These are phyloP conservation scores for Aphanoascus verrucosus DNA, from an alignment of 2,329 filamentous ascomycete species.

Conservation along the genomic window DNA sequence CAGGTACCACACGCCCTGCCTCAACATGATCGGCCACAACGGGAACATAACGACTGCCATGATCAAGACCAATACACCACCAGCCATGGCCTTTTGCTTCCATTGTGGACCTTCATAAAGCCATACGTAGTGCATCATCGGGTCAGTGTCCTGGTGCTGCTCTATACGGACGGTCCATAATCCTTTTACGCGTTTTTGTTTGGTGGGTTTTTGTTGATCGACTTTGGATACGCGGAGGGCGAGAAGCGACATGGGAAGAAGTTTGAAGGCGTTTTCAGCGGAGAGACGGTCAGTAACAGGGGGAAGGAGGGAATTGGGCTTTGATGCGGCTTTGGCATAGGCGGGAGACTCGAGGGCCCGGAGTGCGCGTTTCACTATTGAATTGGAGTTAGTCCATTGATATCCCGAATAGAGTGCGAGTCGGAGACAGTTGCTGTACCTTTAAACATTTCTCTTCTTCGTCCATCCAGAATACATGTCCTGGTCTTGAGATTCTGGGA, in stretches of 20 bases:
- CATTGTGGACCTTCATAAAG: constrained; percentile 88
- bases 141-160: constrained; percentile 70
- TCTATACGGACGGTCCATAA: constrained; percentile 94
- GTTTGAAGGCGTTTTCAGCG: constrained; percentile 88
- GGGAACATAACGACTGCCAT: constrained; percentile 90
- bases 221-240: constrained; percentile 80
- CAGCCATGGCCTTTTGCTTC: constrained; percentile 86
- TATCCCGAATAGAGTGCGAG: not conserved
- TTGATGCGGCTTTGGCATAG: constrained; percentile 71
- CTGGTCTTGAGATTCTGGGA: constrained; percentile 76
- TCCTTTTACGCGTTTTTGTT: constrained; percentile 83
- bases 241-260: constrained; percentile 86
- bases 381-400: not conserved
- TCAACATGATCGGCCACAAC: constrained; percentile 82
- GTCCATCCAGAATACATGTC: constrained; percentile 87
- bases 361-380: constrained; percentile 82
- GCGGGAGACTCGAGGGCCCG: constrained; percentile 79
- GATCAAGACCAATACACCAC: constrained; percentile 68
- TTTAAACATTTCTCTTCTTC: constrained; percentile 97
- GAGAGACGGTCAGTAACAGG: constrained; percentile 77
- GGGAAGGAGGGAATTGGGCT: constrained; percentile 81
- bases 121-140: constrained; percentile 81
- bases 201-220: constrained; percentile 62
- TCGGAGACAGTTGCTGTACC: constrained; percentile 41
- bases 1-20: constrained; percentile 92